Evolutionary conservation across 129 eudicot genomes (phyloP).

Genomic region (Cynara cardunculus): DNA sequence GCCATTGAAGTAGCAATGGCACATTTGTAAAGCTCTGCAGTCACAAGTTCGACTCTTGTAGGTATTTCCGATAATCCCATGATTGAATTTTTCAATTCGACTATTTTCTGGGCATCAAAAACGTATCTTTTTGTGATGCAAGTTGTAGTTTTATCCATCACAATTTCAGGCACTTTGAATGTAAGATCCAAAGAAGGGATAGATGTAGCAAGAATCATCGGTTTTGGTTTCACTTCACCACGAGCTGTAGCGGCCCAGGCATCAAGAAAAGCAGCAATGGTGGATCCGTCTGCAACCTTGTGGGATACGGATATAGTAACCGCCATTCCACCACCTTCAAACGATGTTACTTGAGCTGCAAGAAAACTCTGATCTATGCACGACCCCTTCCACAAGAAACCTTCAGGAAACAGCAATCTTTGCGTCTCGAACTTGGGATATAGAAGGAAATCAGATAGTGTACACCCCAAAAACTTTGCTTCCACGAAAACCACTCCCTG

Average conservation of each 20-base stretch:
- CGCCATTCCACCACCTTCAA: constrained; percentile 29
- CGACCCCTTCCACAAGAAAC: constrained; percentile 27
- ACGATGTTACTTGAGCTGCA: constrained; percentile 22
- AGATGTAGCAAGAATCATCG: constrained; percentile 20
- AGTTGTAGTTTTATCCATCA: not conserved
- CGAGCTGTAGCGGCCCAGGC: constrained; percentile 25
- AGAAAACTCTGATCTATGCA: constrained; percentile 18
- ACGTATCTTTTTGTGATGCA: constrained; percentile 20
- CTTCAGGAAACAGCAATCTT: constrained; percentile 17
- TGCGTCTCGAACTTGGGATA: constrained; percentile 13
- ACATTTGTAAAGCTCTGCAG: constrained; percentile 25
- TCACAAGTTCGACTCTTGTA: constrained; percentile 18
- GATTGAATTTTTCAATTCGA: not conserved
- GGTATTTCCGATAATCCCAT: not conserved
- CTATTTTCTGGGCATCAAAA: not conserved
- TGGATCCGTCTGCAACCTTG: constrained; percentile 25
- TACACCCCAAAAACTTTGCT: constrained; percentile 5
- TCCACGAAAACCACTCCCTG: constrained; percentile 19
- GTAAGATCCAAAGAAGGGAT: not conserved
- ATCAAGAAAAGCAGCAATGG: constrained; percentile 13
- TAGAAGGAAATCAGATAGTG: constrained; percentile 14
- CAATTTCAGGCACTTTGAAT: constrained; percentile 6
- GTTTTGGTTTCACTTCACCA: constrained; percentile 6
- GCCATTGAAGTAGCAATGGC: constrained; percentile 8
- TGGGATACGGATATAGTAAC: constrained; percentile 20